Percentiles rank a stretch among this genome's conserved stretches.
phyloP scores from a whole-genome alignment of 495 filamentous ascomycete species.

The Neurospora sp. region DNA sequence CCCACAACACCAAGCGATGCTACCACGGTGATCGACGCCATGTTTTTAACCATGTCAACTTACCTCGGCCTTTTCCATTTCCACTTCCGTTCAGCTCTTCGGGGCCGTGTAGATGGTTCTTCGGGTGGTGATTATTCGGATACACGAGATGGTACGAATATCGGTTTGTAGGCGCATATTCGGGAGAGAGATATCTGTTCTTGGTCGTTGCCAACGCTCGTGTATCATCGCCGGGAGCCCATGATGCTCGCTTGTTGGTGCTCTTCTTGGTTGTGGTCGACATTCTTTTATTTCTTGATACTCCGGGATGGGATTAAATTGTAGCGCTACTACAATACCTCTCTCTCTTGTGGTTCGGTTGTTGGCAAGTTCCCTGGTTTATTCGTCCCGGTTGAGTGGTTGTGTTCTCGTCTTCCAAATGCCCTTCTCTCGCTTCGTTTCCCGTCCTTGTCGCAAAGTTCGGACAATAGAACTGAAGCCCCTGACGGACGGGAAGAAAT shows the following conservation, averaged over 20 bases:
- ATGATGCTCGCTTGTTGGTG: not conserved
- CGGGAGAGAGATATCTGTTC: not conserved
- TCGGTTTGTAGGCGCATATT: not conserved
- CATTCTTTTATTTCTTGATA: not conserved
- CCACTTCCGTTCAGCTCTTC: not conserved
- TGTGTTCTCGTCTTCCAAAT: not conserved
- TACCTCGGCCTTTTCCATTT: not conserved
- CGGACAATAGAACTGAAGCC: not conserved
- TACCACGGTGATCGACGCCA: not conserved
- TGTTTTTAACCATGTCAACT: not conserved
- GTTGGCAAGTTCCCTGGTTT: too few relatives aligned
- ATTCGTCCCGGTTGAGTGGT: not conserved
- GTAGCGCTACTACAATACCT: not conserved
- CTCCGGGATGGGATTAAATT: not conserved
- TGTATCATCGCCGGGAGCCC: not conserved
- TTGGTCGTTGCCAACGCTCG: not conserved
- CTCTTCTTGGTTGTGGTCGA: not conserved
- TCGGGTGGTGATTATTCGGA: too few relatives aligned
- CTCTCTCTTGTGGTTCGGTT: too few relatives aligned
- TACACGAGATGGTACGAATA: too few relatives aligned
- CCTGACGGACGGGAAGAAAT: not conserved
- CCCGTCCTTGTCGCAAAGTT: not conserved
- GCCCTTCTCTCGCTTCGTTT: not conserved
- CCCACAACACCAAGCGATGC: not conserved
- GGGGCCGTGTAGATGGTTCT: too few relatives aligned